Base-by-base conservation (phyloP, 2,329 filamentous ascomycete genomes). In the Fusarium xyrophilum region DNA sequence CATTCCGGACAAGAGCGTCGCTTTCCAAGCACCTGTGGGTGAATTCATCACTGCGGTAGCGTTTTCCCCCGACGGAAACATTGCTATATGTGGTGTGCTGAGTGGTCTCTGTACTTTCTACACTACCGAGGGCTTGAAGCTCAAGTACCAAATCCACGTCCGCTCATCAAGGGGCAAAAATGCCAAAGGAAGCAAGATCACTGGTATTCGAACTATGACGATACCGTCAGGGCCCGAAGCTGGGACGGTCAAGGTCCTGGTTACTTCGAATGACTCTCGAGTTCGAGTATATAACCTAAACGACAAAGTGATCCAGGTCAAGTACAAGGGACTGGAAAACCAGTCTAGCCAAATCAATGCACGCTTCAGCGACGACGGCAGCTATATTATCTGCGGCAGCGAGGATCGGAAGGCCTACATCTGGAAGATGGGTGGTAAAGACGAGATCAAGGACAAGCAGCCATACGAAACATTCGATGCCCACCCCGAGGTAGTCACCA, bases 161-260 rank as follows among this genome's bases (percentile, higher is more conserved):
- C 89, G 94, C 44, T 97, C 94, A 1, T 93, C 93, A 1, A 87
- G 94, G 62, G 95, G 96, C 5, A 94, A 93, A 76, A 98, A 97
- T 75, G 91, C 94, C 7, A 97, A 97, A 77, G 95, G 95, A 9
- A 97, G 93, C 81, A 99, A 99, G 77, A 97, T 99, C 71, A 98
- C 96, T 0, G 94, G 93, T 10, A 97, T 99, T 55, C 89, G 95
- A 74, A 91, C 93, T 0, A 89, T 90, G 68, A 79, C 82, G 19
- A 82, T 88, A 50, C 88, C 89, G 4, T 46, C 70, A 6, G 76
- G 70, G 11, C 51, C 77, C 11, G 77, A 79, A 15, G 86, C 86
- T 36, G 88, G 88, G 2, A 91, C 94, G 55, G 85, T 93, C 52
- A 97, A 96, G 74, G 82, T 99, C 5, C 82, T 99, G 10, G 89